Base-by-base conservation (phyloP, 495 filamentous ascomycete species). In the Talaromyces ruber region DNA sequence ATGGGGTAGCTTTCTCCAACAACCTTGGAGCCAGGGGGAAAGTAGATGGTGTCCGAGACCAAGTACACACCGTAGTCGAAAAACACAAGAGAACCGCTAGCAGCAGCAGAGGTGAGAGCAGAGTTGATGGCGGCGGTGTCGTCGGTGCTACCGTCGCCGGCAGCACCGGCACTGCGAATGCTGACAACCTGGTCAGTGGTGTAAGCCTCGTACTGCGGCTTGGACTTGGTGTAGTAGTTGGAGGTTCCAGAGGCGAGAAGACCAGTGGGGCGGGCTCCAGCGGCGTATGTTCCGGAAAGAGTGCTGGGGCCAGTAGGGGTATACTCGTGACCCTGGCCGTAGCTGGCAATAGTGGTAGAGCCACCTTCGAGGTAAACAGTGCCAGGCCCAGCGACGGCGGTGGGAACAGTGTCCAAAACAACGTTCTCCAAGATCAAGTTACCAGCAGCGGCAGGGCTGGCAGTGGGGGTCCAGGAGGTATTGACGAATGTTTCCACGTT, bases 401-500 rank as follows among this genome's bases (percentile, higher is more conserved):
- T 65, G 29, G 70, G 71, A 30, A 81, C 80, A 29, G 81, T 80
- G 22, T 71, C 75, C 69, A 96, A 87, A 66, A 90, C 88, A 43
- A 95, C 88, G 63, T 98, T 97, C 69, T 97, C 91, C 21, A 98
- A 72, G 54, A 97, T 77, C 26, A 96, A 78, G 6, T 87, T 91
- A 62, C 88, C 89, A 67, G 88, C 92, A 64, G 88, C 86, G 32
- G 81, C 67, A 11, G 86, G 81, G 22, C 79, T 77, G 34, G 76
- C 80, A 14, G 81, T 74, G 62, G 81, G 76, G 9, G 64, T 71
- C 79, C 86, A 93, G 6, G 84, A 82, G 61, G 91, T 95, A 58
- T 82, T 80, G 63, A 96, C 81, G 68, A 88, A 91, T 18, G 80
- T 78, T 11, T 73, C 71, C 67, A 84, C 88, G 72, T 88, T 86